Evolutionary conservation across 2,329 filamentous ascomycete species (phyloP), one percentile per base, ranked within the genome.

Genomic region (Aspergillus nomiae): DNA sequence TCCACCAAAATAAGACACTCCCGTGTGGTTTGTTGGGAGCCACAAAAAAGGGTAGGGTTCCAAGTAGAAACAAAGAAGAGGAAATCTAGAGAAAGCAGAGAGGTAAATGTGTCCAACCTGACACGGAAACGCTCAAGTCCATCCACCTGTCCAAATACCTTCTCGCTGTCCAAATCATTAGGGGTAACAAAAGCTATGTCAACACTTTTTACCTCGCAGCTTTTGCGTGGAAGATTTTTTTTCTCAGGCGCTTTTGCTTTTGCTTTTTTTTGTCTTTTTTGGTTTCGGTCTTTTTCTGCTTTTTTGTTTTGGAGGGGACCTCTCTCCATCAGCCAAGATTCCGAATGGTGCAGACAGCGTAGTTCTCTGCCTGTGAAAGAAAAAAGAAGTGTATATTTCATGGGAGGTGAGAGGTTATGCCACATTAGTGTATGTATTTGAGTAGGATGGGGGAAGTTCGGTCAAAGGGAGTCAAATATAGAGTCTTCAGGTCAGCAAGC

Each of bases 401-500:
- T 56, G 57, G 41, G 54, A 60, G 60, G 65, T 58, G 60, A 59
- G 63, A 66, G 61, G 63, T 59, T 61, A 68, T 65, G 62, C 68
- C 68, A 67, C 67, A 69, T 68, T 69, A 69, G 43, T 38, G 64
- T 51, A 54, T 63, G 59, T 63, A 60, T 68, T 56, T 54, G 58
- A 58, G 59, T 56, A 38, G 59, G 58, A 59, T 43, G 41, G 14
- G 34, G 46, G 45, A 34, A 21, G n/a, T 55, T 55, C 51, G 51
- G 51, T 57, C 57, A 57, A 60, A 62, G 54, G 43, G 54, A 41
- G 48, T 32, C 28, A 19, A 51, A 51, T 16, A 46, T 24, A 58
- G 58, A 56, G 60, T 58, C 50, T 38, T 48, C 53, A 60, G 53
- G 58, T 51, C 4, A 34, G 34, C 32, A 38, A 55, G 51, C 36